phyloP scores from a whole-genome alignment of 805 yeast species.

The Diddensiella transvaalensis region DNA sequence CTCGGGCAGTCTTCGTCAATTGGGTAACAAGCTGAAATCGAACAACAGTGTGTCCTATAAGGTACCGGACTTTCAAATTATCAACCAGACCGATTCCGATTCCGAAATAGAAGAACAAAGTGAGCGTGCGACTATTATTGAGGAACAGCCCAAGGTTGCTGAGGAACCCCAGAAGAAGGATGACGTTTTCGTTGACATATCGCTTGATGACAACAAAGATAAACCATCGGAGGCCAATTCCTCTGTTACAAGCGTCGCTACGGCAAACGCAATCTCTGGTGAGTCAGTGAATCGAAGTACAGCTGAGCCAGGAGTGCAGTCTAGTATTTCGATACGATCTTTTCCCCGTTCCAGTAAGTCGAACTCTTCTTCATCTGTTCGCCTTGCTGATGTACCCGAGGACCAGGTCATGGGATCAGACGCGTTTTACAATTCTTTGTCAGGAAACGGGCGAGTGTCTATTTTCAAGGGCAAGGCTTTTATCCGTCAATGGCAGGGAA shows the following conservation, averaged over 20 bases:
- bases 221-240: too few relatives aligned
- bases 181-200: not conserved
- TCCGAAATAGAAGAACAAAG: not conserved
- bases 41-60: not conserved
- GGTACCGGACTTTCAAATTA: constrained; percentile 11
- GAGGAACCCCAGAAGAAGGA: not conserved
- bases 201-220: not conserved
- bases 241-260: too few relatives aligned
- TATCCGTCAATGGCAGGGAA: constrained; percentile 19
- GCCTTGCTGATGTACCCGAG: constrained; percentile 7
- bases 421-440: not conserved
- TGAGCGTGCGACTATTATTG: too few relatives aligned
- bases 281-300: constrained; percentile 17
- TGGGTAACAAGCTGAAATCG: constrained; percentile 9
- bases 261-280: constrained; percentile 12
- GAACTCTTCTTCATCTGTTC: not conserved
- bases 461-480: constrained; percentile 17
- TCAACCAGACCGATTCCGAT: constrained; percentile 8
- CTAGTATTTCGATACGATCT: constrained; percentile 13
- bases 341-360: constrained; percentile 5
- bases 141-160: not conserved
- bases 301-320: constrained; percentile 13
- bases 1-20: constrained; percentile 15
- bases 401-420: constrained; percentile 4
- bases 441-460: constrained; percentile 10